phyloP scores from a whole-genome alignment of 441 rosid species.

The Populus tomentosa region DNA sequence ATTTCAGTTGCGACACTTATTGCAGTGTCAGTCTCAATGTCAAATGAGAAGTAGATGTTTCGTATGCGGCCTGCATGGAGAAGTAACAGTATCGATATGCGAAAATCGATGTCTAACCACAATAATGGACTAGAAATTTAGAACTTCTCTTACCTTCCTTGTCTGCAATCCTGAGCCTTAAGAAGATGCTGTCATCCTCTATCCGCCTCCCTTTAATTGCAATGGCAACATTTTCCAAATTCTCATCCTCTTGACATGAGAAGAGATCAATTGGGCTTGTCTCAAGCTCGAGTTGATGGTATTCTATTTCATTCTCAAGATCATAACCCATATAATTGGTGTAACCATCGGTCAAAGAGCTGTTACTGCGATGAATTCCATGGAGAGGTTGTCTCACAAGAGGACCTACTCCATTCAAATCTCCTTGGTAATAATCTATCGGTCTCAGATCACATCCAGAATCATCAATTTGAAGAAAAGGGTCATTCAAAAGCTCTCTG shows the following conservation, averaged over 20 bases:
- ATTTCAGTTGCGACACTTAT: constrained; percentile 84
- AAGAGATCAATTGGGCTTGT: constrained; percentile 53
- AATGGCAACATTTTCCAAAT: constrained; percentile 40
- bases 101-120: not conserved
- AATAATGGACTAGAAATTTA: not conserved
- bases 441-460: constrained; percentile 47
- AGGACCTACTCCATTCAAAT: constrained; percentile 34
- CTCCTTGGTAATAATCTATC: constrained; percentile 39
- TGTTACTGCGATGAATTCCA: constrained; percentile 19
- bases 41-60: constrained; percentile 87
- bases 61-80: constrained; percentile 58
- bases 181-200: constrained; percentile 55
- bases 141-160: constrained; percentile 56
- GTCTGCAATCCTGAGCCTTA: constrained; percentile 65
- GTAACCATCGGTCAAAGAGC: constrained; percentile 30
- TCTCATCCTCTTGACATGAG: constrained; percentile 54
- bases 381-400: constrained; percentile 39
- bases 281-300: constrained; percentile 42
- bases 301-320: constrained; percentile 34
- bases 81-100: not conserved
- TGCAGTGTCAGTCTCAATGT: constrained; percentile 70
- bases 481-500: constrained; percentile 68
- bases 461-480: constrained; percentile 62
- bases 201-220: constrained; percentile 65
- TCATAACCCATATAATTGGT: constrained; percentile 27